A percentile compares a stretch with the other conserved stretches of the same genome.
phyloP scores from a whole-genome alignment of 768 basidiomycete genomes.

The Leccinum truebloodii region DNA sequence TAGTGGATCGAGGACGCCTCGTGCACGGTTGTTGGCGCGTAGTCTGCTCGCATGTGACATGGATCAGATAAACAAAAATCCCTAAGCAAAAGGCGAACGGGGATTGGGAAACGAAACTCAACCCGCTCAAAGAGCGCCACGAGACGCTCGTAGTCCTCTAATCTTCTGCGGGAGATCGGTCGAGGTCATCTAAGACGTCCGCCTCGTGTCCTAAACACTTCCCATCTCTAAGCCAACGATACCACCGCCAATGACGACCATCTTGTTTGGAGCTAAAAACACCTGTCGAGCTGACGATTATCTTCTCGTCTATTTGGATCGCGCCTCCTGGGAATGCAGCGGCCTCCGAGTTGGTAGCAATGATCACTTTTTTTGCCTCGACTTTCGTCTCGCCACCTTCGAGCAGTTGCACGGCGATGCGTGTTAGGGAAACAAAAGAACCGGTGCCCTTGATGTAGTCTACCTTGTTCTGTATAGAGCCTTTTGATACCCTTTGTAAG shows the following conservation, averaged over 20 bases:
- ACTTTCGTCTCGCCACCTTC: conserved; percentile 88
- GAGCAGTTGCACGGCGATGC: conserved; percentile 72
- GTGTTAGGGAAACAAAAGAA: conserved; percentile 73
- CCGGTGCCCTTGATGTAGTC: conserved; percentile 97
- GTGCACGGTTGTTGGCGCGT: too few species aligned
- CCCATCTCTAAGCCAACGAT: conserved; percentile 98
- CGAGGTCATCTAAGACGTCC: too few species aligned
- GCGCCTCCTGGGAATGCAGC: conserved; percentile 91
- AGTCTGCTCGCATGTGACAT: too few species aligned
- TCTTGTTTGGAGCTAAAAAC: conserved; percentile 66
- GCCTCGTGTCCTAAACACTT: conserved; percentile 58
- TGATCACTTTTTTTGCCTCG: conserved; percentile 91
- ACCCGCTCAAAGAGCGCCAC: too few species aligned
- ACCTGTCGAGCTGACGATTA: conserved; percentile 96
- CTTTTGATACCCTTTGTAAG: conserved; percentile 93
- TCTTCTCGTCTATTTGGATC: conserved; percentile 94
- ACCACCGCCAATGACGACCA: conserved; percentile 97
- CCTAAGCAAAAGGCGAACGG: too few species aligned
- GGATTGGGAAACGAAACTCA: too few species aligned
- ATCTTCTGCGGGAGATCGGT: too few species aligned
- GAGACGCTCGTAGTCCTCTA: too few species aligned
- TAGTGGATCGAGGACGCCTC: too few species aligned
- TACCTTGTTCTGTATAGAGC: conserved; percentile 95
- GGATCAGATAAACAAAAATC: too few species aligned
- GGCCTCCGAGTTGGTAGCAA: conserved; percentile 94